These are phyloP conservation scores for Cicer cuneatum DNA, from an alignment of 306 rosid species.

Conservation along the genomic window DNA sequence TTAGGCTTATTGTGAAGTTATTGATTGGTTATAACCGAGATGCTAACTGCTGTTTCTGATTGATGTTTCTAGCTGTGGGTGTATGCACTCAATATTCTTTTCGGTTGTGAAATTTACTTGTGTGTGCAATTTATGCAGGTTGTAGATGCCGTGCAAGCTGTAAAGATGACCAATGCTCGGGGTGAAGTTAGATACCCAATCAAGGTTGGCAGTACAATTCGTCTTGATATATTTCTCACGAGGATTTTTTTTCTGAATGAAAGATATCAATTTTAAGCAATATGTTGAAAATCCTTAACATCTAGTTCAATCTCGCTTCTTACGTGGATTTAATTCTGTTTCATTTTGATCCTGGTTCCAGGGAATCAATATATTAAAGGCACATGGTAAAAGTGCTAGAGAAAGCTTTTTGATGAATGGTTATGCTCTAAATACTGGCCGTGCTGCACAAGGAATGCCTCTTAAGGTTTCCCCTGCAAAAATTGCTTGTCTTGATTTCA, in stretches of 20 bases:
- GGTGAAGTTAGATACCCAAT: slow-evolving; percentile 95
- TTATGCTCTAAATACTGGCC: slow-evolving; percentile 90
- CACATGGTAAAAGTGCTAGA: slow-evolving; percentile 93
- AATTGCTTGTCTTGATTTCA: slow-evolving; percentile 95
- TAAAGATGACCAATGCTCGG: slow-evolving; percentile 91
- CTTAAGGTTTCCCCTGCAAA: slow-evolving; percentile 87
- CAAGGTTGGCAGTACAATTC: slow-evolving; percentile 66
- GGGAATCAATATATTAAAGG: slow-evolving; percentile 96
- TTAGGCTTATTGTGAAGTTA: slow-evolving; percentile 3
- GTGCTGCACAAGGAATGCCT: slow-evolving; percentile 99
- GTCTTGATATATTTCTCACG: slow-evolving; percentile 6
- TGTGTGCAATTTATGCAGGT: slow-evolving; percentile 59
- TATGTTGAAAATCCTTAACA: slow-evolving; percentile 27
- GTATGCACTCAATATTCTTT: not conserved
- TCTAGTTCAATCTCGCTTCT: not conserved
- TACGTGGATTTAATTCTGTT: slow-evolving; percentile 12
- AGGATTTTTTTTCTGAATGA: slow-evolving; percentile 6
- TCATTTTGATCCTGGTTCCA: slow-evolving; percentile 35
- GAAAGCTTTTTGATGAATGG: slow-evolving; percentile 95
- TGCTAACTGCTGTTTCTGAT: slow-evolving; percentile 21
- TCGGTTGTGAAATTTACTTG: slow-evolving; percentile 22
- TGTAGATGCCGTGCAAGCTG: slow-evolving; percentile 91
- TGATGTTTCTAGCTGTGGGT: not conserved
- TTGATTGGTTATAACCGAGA: not conserved
- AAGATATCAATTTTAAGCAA: slow-evolving; percentile 32